Evolutionary conservation across 164 flowering plant species (phyloP), one percentile per base, ranked within the genome.

Genomic region (Nelumbo lutea): DNA sequence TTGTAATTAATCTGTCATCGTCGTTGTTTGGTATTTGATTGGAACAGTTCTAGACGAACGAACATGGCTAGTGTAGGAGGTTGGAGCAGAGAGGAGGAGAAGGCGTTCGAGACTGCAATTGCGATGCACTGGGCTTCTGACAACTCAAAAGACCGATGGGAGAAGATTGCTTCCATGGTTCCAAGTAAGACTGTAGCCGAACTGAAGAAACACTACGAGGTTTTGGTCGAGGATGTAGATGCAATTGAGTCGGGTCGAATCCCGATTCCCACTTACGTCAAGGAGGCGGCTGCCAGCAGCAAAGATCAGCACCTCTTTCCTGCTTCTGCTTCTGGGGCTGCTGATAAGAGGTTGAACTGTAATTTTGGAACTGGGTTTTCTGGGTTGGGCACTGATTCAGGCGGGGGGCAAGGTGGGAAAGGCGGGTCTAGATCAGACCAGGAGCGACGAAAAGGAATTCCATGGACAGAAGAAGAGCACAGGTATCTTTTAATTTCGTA

Each of bases 391-490:
- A 77, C 74, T 42, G 82, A 78, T 27, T 66, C 83, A 1, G 11
- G 43, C 41, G 74, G 79, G 13, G 7, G 53, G 2, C 77, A 79
- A 50, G 78, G 82, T 9, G 68, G 69, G 6, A 81, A 77, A 79
- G 83, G 79, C 3, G 75, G 79, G 41, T 85, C 88, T 3, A 80
- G 82, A 78, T 68, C 85, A 0, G 96, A 92, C 27, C 97, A 90
- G 44, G 96, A 92, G 64, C 76, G 96, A 45, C 79, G 87, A 9
- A 90, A 90, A 79, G 98, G 98, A 41, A 89, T 87, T 68, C 96
- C 98, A 2, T 92, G 96, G 96, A 92, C 98, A 0, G 98, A 92
- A 75, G 98, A 92, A 74, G 98, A 92, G 77, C 98, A 92, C 65
- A 85, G 96, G 98, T 88, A 52, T 52, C 11, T 7, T 27, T 27